phyloP scores from a whole-genome alignment of 768 basidiomycete genomes.

The Suillus lakei region DNA sequence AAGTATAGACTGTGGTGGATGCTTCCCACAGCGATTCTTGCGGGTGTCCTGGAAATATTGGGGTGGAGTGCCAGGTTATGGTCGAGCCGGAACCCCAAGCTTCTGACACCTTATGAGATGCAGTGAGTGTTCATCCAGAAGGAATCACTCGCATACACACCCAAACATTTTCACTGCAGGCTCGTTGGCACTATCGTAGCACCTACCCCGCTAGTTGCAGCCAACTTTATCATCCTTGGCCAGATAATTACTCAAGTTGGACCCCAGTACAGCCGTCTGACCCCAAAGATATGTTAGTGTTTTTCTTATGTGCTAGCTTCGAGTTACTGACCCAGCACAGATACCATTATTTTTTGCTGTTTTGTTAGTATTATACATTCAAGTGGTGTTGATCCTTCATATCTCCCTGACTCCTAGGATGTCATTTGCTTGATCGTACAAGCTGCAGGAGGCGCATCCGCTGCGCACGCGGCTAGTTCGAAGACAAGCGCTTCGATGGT shows the following conservation, averaged over 20 bases:
- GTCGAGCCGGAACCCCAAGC: constrained; percentile 40
- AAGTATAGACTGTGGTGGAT: constrained; percentile 57
- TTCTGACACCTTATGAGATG: constrained; percentile 43
- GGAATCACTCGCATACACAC: neutral
- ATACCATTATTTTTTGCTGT: constrained; percentile 16
- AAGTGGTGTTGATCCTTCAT: neutral
- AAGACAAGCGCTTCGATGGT: constrained; percentile 26
- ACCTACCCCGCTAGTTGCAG: constrained; percentile 62
- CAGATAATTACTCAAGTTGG: constrained; percentile 51
- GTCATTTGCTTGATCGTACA: constrained; percentile 44
- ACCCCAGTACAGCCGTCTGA: constrained; percentile 52
- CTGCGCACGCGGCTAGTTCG: constrained; percentile 40
- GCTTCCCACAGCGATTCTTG: constrained; percentile 51
- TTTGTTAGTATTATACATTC: constrained; percentile 13
- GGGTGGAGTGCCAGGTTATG: constrained; percentile 63
- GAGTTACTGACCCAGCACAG: constrained; percentile 7
- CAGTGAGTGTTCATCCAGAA: constrained; percentile 37
- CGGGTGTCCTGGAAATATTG: constrained; percentile 53
- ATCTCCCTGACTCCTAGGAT: constrained; percentile 27
- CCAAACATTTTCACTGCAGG: constrained; percentile 15
- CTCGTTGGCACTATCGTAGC: constrained; percentile 50
- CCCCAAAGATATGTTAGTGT: constrained; percentile 32
- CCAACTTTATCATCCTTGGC: constrained; percentile 58
- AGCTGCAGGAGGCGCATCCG: constrained; percentile 48
- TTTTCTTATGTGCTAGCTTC: neutral